These are phyloP conservation scores for Brassica cretica DNA, from an alignment of 345 rosid species.

Conservation along the genomic window DNA sequence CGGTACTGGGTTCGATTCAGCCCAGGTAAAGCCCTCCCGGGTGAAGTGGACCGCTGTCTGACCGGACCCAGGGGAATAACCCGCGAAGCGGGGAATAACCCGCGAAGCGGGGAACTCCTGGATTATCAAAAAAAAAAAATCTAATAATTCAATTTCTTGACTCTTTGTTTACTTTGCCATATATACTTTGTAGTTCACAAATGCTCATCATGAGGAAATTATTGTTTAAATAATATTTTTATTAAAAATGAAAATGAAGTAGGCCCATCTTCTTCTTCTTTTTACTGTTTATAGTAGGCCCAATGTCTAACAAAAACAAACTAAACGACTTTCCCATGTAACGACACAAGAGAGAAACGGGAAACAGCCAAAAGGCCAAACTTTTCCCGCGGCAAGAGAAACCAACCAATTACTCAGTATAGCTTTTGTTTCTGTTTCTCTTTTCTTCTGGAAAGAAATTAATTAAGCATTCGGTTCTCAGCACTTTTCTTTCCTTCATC, in stretches of 20 bases:
- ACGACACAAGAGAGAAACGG: conserved; percentile 17
- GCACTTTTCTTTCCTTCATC: conserved; percentile 8
- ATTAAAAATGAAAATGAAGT: not conserved
- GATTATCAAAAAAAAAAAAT: no score
- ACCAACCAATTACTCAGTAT: conserved; percentile 1
- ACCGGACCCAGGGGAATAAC: no score
- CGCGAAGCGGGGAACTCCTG: no score
- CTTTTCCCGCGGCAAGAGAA: conserved; percentile 35
- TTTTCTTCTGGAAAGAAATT: not conserved
- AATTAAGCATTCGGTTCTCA: conserved; percentile 13
- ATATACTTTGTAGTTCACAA: not conserved
- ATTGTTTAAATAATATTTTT: not conserved
- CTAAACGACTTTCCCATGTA: not conserved
- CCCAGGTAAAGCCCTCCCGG: no score
- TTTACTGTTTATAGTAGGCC: conserved; percentile 9
- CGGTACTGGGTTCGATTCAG: no score
- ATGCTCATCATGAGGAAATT: not conserved
- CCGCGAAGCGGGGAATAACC: no score
- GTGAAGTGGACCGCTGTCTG: no score
- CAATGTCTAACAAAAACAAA: not conserved
- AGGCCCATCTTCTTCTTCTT: conserved; percentile 8
- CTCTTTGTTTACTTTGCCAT: not conserved
- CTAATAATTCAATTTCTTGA: not conserved
- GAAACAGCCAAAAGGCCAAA: not conserved
- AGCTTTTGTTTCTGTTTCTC: not conserved